A percentile compares a stretch with the other conserved stretches of the same genome.
phyloP scores from a whole-genome alignment of 345 rosid species.

The Adansonia digitata region DNA sequence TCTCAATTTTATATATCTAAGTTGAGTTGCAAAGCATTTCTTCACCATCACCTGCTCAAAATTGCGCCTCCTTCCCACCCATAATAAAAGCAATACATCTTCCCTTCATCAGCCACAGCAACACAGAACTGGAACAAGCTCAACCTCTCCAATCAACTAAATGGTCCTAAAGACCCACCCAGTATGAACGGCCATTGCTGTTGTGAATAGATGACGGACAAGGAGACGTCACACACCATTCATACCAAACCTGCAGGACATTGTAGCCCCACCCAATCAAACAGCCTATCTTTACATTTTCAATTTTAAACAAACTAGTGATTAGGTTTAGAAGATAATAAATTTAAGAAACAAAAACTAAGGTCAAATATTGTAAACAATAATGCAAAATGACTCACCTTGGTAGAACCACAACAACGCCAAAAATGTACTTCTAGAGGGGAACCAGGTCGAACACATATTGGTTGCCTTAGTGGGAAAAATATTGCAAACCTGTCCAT shows the following conservation, averaged over 20 bases:
- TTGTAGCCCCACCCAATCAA: not conserved
- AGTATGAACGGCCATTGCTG: constrained; percentile 89
- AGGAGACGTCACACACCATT: constrained; percentile 84
- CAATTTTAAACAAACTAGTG: not conserved
- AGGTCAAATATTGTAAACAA: not conserved
- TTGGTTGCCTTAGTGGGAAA: constrained; percentile 86
- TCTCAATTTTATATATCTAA: too few species aligned
- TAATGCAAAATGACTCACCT: constrained; percentile 37
- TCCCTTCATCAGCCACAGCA: not conserved
- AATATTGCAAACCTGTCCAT: constrained; percentile 84
- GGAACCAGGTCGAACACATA: constrained; percentile 48
- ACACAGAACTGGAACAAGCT: not conserved
- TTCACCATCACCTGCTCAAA: too few species aligned
- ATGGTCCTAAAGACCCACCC: constrained; percentile 79
- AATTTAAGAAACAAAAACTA: not conserved
- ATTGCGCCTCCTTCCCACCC: too few species aligned
- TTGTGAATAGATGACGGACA: constrained; percentile 66
- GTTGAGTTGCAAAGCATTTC: too few species aligned
- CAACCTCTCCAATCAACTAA: not conserved
- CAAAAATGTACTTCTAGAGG: constrained; percentile 84
- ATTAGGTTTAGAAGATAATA: not conserved
- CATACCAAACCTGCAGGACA: constrained; percentile 83
- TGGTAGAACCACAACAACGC: constrained; percentile 77
- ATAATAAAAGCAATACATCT: too few species aligned
- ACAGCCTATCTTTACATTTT: not conserved